Evolutionary conservation across 2,329 filamentous ascomycete species (phyloP), one percentile per base, ranked within the genome.

Genomic region (Ophiostoma australiae): DNA sequence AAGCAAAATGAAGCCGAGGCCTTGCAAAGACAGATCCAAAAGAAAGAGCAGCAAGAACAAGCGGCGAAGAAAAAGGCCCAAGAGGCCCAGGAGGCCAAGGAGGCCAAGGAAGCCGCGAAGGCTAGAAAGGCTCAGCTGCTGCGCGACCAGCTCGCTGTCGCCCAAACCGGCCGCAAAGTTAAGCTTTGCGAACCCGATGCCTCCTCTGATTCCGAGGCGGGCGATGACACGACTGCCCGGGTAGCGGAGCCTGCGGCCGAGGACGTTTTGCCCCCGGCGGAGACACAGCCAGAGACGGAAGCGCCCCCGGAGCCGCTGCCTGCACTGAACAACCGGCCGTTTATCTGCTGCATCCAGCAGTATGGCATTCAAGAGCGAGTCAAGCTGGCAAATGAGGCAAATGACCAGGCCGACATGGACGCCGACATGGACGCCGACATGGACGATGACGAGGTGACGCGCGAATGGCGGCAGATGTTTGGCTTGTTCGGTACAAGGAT

Each of bases 271-370:
- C 31, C 27, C 27, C 15, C 58, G 7, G 58, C 23, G 27, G 27
- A 31, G 23, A 1, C 10, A 35, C 1, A 11, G 63, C 44, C 37
- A 10, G 27, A 61, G 33, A 5, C 63, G 27, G 20, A n/a, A 20
- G 27, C 33, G 33, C 67, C 44, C 15, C 37, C 71, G 61, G 74
- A n/a, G 66, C 52, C 70, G 71, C n/a, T 69, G 71, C 27, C 69
- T 71, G 35, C 67, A n/a, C 23, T 70, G 75, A 72, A 81, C 1
- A 89, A 89, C 70, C 83, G 81, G 44, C 87, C 90, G 0, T 93
- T 93, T 76, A 79, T 82, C 1, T 93, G 91, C 77, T 92, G 90
- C 75, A 84, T 94, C 73, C 84, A 84, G 73, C 89, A 93, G 77
- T 93, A 91, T 75, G 91, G 90, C 6, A 80, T 91, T 66, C 82